These are phyloP conservation scores for Nelumbo lutea DNA, from an alignment of 164 flowering plant species.

Conservation along the genomic window DNA sequence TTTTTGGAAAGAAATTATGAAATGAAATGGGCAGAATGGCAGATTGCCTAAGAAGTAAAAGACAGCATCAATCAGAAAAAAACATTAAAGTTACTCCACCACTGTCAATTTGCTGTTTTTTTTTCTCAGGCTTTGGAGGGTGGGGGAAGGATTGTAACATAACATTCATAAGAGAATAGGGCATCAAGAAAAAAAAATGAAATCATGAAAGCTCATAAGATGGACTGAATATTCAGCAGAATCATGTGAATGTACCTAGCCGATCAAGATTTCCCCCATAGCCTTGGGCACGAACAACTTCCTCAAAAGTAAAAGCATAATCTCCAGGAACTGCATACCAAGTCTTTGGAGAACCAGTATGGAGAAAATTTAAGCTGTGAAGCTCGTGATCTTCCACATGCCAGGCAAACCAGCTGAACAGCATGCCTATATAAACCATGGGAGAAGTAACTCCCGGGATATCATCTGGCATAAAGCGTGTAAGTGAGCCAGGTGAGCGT, in stretches of 20 bases:
- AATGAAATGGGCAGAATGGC: too few species aligned
- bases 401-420: slow-evolving; percentile 99
- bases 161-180: too few species aligned
- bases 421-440: slow-evolving; percentile 96
- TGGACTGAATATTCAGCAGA: background rate
- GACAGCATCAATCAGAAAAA: too few species aligned
- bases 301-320: slow-evolving; percentile 85
- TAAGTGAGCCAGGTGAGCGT: slow-evolving; percentile 89
- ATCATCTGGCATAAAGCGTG: slow-evolving; percentile 97
- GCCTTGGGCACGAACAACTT: slow-evolving; percentile 60
- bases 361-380: slow-evolving; percentile 86
- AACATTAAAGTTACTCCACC: too few species aligned
- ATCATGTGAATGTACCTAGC: background rate
- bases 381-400: slow-evolving; percentile 99
- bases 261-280: slow-evolving; percentile 15
- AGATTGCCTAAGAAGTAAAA: too few species aligned
- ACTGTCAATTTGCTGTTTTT: too few species aligned
- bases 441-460: slow-evolving; percentile 99
- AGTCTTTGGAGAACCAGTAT: slow-evolving; percentile 87
- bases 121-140: too few species aligned
- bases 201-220: too few species aligned
- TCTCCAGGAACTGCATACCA: slow-evolving; percentile 98
- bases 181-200: too few species aligned
- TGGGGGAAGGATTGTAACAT: too few species aligned
- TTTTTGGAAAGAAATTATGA: too few species aligned